Conservation (phyloP, 169 alveolate species). For the Pseudocohnilembus persalinus region DNA sequence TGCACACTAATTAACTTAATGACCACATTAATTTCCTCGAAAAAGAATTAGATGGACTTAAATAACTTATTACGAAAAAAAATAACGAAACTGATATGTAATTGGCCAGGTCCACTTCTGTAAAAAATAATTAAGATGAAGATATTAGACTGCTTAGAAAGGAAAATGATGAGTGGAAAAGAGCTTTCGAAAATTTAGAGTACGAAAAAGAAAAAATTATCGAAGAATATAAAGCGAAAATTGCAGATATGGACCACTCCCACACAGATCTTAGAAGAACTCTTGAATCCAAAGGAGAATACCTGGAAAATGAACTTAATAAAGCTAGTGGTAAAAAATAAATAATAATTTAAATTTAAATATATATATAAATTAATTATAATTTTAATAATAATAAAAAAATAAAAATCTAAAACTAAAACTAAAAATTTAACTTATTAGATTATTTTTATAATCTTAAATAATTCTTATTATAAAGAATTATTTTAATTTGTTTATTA, state of each 20-base stretch:
- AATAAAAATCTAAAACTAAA: too few species aligned
- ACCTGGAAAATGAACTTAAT: slow-evolving; percentile 32
- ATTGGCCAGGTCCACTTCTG: slow-evolving; percentile 10
- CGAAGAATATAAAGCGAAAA: slow-evolving; percentile 10
- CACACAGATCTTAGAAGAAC: slow-evolving; percentile 23
- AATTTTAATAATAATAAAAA: too few species aligned
- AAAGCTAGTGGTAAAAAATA: slow-evolving; percentile 28
- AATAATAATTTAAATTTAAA: neutral
- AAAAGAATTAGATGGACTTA: slow-evolving; percentile 33
- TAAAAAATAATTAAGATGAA: slow-evolving; percentile 35
- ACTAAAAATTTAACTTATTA: too few species aligned
- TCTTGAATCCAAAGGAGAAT: slow-evolving; percentile 33
- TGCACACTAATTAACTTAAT: slow-evolving; percentile 9
- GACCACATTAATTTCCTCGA: slow-evolving; percentile 36
- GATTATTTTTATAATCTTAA: too few species aligned
- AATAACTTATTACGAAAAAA: slow-evolving; percentile 32
- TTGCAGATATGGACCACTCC: slow-evolving; percentile 5
- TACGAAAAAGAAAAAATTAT: slow-evolving; percentile 16
- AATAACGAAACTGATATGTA: slow-evolving; percentile 26
- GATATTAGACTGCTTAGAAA: slow-evolving; percentile 27
- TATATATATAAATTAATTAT: neutral
- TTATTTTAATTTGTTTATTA: too few species aligned
- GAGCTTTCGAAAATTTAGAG: slow-evolving; percentile 24
- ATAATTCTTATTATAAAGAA: too few species aligned
- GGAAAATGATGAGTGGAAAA: slow-evolving; percentile 21